A percentile compares a stretch with the other conserved stretches of the same genome.
phyloP scores from a whole-genome alignment of 1,284 basidiomycete genomes.

The Meripilus lineatus region DNA sequence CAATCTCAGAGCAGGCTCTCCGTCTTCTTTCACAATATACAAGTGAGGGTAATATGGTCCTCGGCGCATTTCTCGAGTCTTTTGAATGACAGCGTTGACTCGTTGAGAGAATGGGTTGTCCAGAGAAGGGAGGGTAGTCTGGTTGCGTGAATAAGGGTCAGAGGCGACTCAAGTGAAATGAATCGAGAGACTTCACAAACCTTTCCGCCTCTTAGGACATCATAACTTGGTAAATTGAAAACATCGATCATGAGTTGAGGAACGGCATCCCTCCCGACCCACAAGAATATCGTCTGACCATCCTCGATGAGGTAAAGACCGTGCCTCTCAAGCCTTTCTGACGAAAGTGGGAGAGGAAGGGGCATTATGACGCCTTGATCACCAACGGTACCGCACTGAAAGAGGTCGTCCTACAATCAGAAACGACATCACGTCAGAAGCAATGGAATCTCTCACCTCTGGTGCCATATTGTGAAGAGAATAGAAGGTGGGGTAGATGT shows the following conservation, averaged over 20 bases:
- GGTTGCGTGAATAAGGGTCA: slow-evolving; percentile 8
- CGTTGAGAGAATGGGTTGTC: slow-evolving; percentile 94
- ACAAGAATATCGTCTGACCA: slow-evolving; percentile 96
- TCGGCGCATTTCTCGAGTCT: slow-evolving; percentile 85
- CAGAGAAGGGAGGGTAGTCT: slow-evolving; percentile 83
- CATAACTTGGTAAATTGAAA: slow-evolving; percentile 87
- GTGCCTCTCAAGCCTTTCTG: slow-evolving; percentile 91
- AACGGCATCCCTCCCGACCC: slow-evolving; percentile 95
- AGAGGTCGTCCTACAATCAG: background rate
- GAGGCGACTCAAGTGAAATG: slow-evolving; percentile 2
- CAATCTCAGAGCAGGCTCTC: slow-evolving; percentile 87
- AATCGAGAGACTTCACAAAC: slow-evolving; percentile 33
- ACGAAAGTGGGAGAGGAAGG: slow-evolving; percentile 85
- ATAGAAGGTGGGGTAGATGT: slow-evolving; percentile 94
- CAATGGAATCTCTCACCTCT: slow-evolving; percentile 52
- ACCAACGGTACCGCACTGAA: slow-evolving; percentile 75
- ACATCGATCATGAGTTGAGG: slow-evolving; percentile 93
- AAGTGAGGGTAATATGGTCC: slow-evolving; percentile 93
- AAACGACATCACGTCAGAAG: slow-evolving; percentile 1
- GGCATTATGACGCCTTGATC: slow-evolving; percentile 83
- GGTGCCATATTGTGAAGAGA: slow-evolving; percentile 95
- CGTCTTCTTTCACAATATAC: slow-evolving; percentile 98
- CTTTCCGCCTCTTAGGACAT: slow-evolving; percentile 89
- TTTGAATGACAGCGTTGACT: slow-evolving; percentile 89
- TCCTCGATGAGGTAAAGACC: slow-evolving; percentile 98